Evolutionary conservation across 352 stramenopile genomes (phyloP), one percentile per base, ranked within the genome.

Genomic region (Globisporangium solare): DNA sequence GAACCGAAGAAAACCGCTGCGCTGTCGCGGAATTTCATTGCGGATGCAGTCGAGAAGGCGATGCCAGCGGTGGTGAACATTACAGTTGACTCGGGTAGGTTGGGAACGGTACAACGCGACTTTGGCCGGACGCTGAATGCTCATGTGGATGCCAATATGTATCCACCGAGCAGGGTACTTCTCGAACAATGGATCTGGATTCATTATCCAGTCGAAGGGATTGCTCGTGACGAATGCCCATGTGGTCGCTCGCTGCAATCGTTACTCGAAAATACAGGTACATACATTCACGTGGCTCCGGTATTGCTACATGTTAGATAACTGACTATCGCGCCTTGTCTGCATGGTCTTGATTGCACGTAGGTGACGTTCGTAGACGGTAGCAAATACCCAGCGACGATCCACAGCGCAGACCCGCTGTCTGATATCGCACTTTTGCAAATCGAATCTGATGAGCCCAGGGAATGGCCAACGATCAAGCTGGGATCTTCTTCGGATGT

Each of bases 211-310:
- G 8, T 63, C 66, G 11, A 79, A 94, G 46, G 92, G 92, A 5
- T 66, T 97, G 20, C 83, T 98, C 21, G 86, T 97, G 42, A 98
- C 92, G 27, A 98, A 98, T 54, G 89, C 89, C 1, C 92, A 98
- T 56, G 92, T 98, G 5, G 77, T 97, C 20, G 83, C 83, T 22
- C 73, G 76, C 35, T 88, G 77, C 70, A 88, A 92, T 64, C 76
- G 76, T 24, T 89, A 89, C 51, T 92, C 78, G 5, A 86, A 84
- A 46, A 93, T 93, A 63, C 74, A 88, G 71, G 83, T 92, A 43
- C 6, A 50, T 92, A 43, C 6, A 50, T 50, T 21, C 15, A 15
- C 27, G 24, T 13, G 35, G 18, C 43, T 54, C 61, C 14, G n/a
- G 2, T 46, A 21, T 37, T 6, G 2, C 31, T 20, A 0, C 6